Percentiles rank a stretch among this genome's conserved stretches.
Conservation (phyloP, 129 eudicot genomes). For the Arctium lappa region DNA sequence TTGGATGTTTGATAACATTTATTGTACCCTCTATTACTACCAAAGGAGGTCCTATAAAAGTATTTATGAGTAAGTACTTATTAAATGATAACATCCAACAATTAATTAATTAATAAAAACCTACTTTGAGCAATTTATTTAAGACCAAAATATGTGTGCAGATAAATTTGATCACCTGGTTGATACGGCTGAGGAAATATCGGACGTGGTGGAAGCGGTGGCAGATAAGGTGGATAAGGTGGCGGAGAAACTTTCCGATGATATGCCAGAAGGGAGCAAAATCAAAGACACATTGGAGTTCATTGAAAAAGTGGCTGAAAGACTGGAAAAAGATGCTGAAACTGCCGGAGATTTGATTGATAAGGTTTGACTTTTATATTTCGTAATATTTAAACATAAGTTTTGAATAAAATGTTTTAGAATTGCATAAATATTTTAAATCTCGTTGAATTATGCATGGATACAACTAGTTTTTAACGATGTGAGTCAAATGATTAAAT, state of each 20-base stretch:
- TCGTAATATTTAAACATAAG: background rate
- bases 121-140: background rate
- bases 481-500: background rate
- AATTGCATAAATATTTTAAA: too few species aligned
- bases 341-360: slow-evolving; percentile 34
- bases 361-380: slow-evolving; percentile 26
- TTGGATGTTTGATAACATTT: slow-evolving; percentile 29
- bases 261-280: slow-evolving; percentile 33
- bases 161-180: slow-evolving; percentile 17
- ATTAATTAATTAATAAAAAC: background rate
- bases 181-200: slow-evolving; percentile 34
- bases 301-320: slow-evolving; percentile 44
- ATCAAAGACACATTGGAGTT: slow-evolving; percentile 20
- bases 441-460: background rate
- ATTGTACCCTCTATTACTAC: slow-evolving; percentile 40
- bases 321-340: slow-evolving; percentile 31
- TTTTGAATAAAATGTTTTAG: too few species aligned
- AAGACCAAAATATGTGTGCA: background rate
- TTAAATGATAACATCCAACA: background rate
- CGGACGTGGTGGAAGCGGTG: slow-evolving; percentile 36
- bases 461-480: background rate
- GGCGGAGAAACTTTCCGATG: slow-evolving; percentile 32
- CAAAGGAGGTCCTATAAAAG: slow-evolving; percentile 40
- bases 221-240: slow-evolving; percentile 49
- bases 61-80: slow-evolving; percentile 8